Conservation (phyloP, 768 basidiomycete species). For the Boletus tylopilopsis region DNA sequence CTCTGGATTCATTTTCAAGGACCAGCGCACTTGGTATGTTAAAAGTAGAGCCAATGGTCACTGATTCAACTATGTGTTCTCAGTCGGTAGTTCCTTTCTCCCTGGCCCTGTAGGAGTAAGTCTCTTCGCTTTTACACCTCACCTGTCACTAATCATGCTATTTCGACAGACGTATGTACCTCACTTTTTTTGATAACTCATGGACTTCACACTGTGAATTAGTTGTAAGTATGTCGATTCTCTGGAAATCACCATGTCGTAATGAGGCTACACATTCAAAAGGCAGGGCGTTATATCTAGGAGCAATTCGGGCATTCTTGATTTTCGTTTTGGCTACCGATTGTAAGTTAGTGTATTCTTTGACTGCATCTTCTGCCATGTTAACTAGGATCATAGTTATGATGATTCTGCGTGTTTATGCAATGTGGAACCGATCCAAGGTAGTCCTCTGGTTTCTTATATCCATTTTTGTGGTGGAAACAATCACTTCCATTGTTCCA, state of each 20-base stretch:
- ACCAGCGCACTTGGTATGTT: not conserved
- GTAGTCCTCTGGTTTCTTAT: not conserved
- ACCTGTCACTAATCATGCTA: not conserved
- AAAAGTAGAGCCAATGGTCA: not conserved
- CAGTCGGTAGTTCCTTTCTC: not conserved
- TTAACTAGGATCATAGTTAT: not conserved
- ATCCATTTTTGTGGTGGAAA: not conserved
- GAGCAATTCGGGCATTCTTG: not conserved
- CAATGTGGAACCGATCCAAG: not conserved
- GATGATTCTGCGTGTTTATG: conserved; percentile 5
- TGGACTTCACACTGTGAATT: not conserved
- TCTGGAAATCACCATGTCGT: no score
- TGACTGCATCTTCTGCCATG: not conserved
- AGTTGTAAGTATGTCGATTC: not conserved
- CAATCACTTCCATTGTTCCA: not conserved
- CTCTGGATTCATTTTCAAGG: not conserved
- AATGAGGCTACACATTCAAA: not conserved
- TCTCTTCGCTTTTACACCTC: not conserved
- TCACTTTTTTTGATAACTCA: not conserved
- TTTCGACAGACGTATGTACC: not conserved
- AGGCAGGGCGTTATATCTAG: not conserved
- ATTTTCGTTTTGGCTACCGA: not conserved
- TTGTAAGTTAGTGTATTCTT: not conserved
- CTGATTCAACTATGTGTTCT: not conserved
- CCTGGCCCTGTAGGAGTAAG: not conserved